Evolutionary conservation across 441 rosid genomes (phyloP), one percentile per base, ranked within the genome.

Genomic region (Francoa sonchifolia): DNA sequence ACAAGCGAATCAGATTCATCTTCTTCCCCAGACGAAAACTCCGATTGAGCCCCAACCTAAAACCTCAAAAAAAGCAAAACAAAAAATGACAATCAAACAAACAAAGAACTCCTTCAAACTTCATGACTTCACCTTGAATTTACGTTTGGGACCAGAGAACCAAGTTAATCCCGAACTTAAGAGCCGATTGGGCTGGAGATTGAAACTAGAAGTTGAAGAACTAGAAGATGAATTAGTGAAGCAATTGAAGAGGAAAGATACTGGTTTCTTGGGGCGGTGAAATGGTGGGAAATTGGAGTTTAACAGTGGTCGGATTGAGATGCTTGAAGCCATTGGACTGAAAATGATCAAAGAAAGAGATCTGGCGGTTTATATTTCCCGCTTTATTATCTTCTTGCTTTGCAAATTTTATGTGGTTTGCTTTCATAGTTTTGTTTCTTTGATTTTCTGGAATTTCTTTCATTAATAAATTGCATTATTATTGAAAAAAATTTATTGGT

Each of bases 1-100:
- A 36, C 26, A 47, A 55, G 27, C 48, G 86, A 51, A 48, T 62
- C 72, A 12, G 67, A 57, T n/a, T n/a, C n/a, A n/a, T n/a, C n/a
- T 39, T 65, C 93, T 42, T 69, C 71, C 29, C 71, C 73, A 31
- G 83, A 60, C 45, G 76, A 44, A 48, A 57, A 69, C 33, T 57
- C 82, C 19, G 67, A 59, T 53, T 45, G 64, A 46, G 58, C 74
- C 50, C 65, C 58, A 40, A 67, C 73, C 95, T 80, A 31, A 36
- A 50, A 42, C 45, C 41, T 17, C 42, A 47, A 22, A 63, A 33
- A 15, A 44, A 47, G 1, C 42, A 44, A 5, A 28, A 19, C 25
- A 29, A 34, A 45, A 51, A 15, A n/a, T 28, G 19, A 56, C 33
- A 28, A 35, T 28, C 16, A 36, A 35, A 11, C 27, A 47, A 5